Percentiles rank a stretch among this genome's conserved stretches.
These are phyloP conservation scores for Blattamonas nauphoetae DNA, from an alignment of 78 protist genomes.

Conservation along the genomic window DNA sequence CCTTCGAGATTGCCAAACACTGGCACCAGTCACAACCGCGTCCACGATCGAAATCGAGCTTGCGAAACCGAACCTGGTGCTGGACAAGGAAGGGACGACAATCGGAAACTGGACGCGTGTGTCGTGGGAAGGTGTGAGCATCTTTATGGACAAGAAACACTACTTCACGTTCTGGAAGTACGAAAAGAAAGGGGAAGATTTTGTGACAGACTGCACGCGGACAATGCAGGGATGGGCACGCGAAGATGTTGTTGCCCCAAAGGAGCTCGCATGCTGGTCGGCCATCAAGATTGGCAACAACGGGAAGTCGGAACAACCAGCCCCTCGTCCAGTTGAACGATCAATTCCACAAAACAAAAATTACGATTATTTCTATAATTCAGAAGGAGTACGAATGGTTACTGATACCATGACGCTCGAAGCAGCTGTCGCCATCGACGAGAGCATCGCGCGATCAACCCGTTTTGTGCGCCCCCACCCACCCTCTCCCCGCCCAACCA, in stretches of 20 bases:
- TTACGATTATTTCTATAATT: neutral
- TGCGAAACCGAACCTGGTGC: neutral
- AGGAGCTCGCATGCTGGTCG: neutral
- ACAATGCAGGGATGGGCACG: neutral
- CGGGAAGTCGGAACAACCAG: too few relatives aligned
- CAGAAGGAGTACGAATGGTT: too few relatives aligned
- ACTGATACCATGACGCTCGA: too few relatives aligned
- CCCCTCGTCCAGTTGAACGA: neutral
- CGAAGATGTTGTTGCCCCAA: neutral
- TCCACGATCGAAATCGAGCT: neutral
- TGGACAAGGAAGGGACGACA: neutral
- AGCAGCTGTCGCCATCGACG: too few relatives aligned
- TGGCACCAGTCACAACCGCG: neutral
- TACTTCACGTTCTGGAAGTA: neutral
- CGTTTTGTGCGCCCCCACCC: too few relatives aligned
- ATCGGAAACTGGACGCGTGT: neutral
- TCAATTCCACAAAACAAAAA: neutral
- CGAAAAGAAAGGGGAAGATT: neutral
- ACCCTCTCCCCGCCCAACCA: neutral
- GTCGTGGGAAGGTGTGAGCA: neutral
- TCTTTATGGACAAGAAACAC: neutral
- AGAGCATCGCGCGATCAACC: too few relatives aligned
- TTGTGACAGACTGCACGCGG: neutral
- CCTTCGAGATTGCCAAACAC: neutral
- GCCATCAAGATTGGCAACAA: neutral